Evolutionary conservation across 192 early-diverging fungal species (phyloP).

Genomic region (Glomus cerebriforme): DNA sequence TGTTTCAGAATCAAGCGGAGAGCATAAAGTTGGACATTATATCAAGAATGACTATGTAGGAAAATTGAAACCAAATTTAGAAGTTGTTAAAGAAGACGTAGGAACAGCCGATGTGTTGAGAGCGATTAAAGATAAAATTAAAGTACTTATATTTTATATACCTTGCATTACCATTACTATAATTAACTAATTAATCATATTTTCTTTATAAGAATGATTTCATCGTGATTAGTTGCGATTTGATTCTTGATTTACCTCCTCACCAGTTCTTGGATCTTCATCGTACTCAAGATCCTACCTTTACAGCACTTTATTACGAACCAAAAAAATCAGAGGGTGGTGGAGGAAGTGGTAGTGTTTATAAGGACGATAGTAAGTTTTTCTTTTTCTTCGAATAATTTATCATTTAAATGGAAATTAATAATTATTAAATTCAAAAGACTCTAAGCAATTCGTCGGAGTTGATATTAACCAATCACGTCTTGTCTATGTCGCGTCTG

Average conservation of each 20-base stretch:
- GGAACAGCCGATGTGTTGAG: slow-evolving; percentile 88
- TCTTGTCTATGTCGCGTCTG: slow-evolving; percentile 40
- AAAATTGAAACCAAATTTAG: slow-evolving; percentile 62
- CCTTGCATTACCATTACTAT: neutral
- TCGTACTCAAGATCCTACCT: slow-evolving; percentile 76
- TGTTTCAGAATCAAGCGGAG: slow-evolving; percentile 63
- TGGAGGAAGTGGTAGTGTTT: slow-evolving; percentile 45
- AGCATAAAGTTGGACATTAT: slow-evolving; percentile 69
- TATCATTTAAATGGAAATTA: neutral
- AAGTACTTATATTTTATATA: slow-evolving; percentile 50
- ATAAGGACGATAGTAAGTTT: slow-evolving; percentile 49
- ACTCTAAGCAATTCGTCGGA: slow-evolving; percentile 41
- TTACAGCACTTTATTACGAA: slow-evolving; percentile 84
- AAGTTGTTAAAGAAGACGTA: slow-evolving; percentile 62
- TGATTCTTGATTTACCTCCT: slow-evolving; percentile 83
- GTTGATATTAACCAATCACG: slow-evolving; percentile 42
- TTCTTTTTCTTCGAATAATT: neutral
- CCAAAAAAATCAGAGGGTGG: slow-evolving; percentile 71
- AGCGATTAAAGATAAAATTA: slow-evolving; percentile 79
- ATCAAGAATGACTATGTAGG: slow-evolving; percentile 67
- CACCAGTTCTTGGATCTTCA: slow-evolving; percentile 83
- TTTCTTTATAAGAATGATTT: slow-evolving; percentile 69
- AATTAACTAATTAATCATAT: slow-evolving; percentile 1
- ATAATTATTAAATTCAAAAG: slow-evolving; percentile 32
- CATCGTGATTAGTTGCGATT: slow-evolving; percentile 89